Evolutionary conservation across 2,329 filamentous ascomycete genomes (phyloP).

Genomic region (Fusarium sarcochroum): DNA sequence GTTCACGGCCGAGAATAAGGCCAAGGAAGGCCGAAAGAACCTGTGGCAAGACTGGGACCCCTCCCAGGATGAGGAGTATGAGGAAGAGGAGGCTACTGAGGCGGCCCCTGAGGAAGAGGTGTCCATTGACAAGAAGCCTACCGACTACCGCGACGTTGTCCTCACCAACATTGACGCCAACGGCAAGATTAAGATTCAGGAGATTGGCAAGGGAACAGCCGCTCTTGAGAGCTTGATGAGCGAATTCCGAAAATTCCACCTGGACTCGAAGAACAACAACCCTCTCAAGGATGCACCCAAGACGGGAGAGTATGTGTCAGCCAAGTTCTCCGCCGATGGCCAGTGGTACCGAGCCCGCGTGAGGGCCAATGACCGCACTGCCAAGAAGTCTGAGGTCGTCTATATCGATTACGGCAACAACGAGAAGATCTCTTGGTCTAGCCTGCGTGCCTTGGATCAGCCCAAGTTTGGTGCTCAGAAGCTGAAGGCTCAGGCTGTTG

Average conservation of each 20-base stretch:
- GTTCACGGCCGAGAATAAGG: conserved; percentile 86
- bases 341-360: conserved; percentile 96
- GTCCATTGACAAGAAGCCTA: conserved; percentile 74
- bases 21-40: conserved; percentile 89
- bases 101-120: conserved; percentile 63
- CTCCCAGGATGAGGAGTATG: conserved; percentile 79
- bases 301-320: conserved; percentile 90
- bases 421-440: conserved; percentile 87
- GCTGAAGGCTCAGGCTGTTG: conserved; percentile 87
- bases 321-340: conserved; percentile 89
- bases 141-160: conserved; percentile 93
- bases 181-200: conserved; percentile 89
- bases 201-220: conserved; percentile 87
- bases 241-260: conserved; percentile 91
- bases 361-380: conserved; percentile 91
- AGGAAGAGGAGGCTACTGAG: conserved; percentile 67
- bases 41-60: conserved; percentile 97
- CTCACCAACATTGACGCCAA: conserved; percentile 90
- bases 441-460: conserved; percentile 84
- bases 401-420: conserved; percentile 98
- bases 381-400: conserved; percentile 88
- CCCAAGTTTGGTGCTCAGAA: conserved; percentile 84
- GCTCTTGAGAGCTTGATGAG: conserved; percentile 90
- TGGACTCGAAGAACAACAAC: conserved; percentile 84
- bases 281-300: conserved; percentile 84